phyloP scores from a whole-genome alignment of 805 yeast genomes.

The Clavispora fructus region DNA sequence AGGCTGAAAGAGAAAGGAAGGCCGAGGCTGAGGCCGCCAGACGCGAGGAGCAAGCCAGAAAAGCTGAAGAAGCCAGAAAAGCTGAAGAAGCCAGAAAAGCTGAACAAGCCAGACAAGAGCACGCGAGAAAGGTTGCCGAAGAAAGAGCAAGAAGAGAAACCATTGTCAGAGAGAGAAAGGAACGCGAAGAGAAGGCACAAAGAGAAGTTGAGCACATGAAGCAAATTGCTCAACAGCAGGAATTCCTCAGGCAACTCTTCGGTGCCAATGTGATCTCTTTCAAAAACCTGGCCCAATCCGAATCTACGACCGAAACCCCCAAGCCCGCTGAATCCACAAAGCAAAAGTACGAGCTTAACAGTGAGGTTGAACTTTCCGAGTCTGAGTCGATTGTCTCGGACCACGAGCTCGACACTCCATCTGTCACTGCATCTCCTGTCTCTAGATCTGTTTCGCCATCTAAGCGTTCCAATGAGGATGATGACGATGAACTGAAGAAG shows the following conservation, averaged over 20 bases:
- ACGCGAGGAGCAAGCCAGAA: slow-evolving; percentile 2
- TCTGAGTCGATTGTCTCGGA: slow-evolving; percentile 10
- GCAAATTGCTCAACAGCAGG: slow-evolving; percentile 14
- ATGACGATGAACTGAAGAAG: neutral
- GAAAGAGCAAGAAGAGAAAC: slow-evolving; percentile 12
- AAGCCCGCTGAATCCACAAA: neutral
- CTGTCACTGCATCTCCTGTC: neutral
- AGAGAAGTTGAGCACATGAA: slow-evolving; percentile 1
- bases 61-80: slow-evolving; percentile 6
- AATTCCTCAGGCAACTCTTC: slow-evolving; percentile 10
- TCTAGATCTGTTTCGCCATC: neutral
- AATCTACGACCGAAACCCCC: neutral
- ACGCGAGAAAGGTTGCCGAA: slow-evolving; percentile 8
- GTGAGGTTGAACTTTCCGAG: neutral
- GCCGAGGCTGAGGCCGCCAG: neutral
- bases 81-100: slow-evolving; percentile 6
- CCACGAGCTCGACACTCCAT: neutral
- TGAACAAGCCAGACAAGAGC: slow-evolving; percentile 1
- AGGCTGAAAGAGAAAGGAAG: slow-evolving; percentile 3
- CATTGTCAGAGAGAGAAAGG: slow-evolving; percentile 6
- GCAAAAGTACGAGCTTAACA: neutral
- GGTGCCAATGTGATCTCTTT: slow-evolving; percentile 2
- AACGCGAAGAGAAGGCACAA: slow-evolving; percentile 2
- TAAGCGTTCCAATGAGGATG: neutral
- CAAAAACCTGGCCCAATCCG: neutral